Evolutionary conservation across 192 early-diverging fungal species (phyloP).

Genomic region (Rhizoclosmatium globosum): DNA sequence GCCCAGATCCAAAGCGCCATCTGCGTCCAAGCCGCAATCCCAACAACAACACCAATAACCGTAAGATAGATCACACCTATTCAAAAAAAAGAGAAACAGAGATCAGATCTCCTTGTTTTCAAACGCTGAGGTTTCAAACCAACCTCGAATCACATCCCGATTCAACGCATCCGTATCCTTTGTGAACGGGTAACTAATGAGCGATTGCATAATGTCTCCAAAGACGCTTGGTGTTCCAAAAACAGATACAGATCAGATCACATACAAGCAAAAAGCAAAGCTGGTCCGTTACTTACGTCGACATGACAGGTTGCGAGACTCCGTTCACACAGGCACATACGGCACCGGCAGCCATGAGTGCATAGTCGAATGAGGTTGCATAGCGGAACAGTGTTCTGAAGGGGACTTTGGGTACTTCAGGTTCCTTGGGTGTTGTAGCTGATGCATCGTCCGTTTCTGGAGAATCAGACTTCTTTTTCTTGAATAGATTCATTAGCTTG

Average conservation of each 20-base stretch:
- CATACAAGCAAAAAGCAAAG: background rate
- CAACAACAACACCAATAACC: conserved; percentile 40
- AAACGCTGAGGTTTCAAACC: no score
- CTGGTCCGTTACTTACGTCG: conserved; percentile 21
- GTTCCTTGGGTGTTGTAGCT: conserved; percentile 11
- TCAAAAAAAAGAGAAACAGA: no score
- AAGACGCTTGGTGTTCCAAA: conserved; percentile 26
- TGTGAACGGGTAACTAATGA: conserved; percentile 38
- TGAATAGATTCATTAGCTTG: background rate
- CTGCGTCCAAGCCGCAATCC: conserved; percentile 41
- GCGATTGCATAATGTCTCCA: conserved; percentile 46
- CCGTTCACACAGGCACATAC: conserved; percentile 39
- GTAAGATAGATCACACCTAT: conserved; percentile 40
- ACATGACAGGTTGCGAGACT: conserved; percentile 45
- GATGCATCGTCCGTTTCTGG: background rate
- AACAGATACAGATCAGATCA: background rate
- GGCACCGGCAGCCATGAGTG: conserved; percentile 36
- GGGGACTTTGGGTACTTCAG: conserved; percentile 18
- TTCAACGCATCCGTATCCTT: conserved; percentile 17
- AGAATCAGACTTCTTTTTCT: background rate
- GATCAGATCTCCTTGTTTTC: no score
- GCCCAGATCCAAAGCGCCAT: conserved; percentile 45
- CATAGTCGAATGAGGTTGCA: conserved; percentile 32
- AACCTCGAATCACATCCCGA: conserved; percentile 15
- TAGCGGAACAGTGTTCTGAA: conserved; percentile 35